Conservation (phyloP, 2,329 filamentous ascomycete genomes). For the Sporothrix globosa region DNA sequence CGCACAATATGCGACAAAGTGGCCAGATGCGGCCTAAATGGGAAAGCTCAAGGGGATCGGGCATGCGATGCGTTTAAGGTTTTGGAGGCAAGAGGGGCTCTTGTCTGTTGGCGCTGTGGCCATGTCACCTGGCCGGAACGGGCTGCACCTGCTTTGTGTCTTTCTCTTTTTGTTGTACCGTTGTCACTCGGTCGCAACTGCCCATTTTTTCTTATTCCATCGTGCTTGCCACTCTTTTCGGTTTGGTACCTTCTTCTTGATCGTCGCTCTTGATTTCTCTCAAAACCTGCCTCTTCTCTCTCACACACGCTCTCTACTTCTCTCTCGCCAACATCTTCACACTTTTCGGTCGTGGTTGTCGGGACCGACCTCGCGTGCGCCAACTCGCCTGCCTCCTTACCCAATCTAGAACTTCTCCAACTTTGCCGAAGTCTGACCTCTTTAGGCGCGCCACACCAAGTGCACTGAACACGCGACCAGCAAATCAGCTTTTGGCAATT, state of each 20-base stretch:
- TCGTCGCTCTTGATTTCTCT: background rate
- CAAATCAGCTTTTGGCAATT: constrained; percentile 22
- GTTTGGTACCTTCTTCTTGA: background rate
- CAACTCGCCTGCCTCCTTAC: background rate
- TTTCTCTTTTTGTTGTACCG: background rate
- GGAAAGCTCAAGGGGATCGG: background rate
- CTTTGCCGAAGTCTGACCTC: constrained; percentile 11
- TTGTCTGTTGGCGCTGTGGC: constrained; percentile 15
- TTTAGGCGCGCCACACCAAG: constrained; percentile 23
- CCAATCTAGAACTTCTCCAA: constrained; percentile 22
- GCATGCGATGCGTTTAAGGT: background rate
- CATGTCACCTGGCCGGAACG: background rate
- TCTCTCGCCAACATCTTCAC: background rate
- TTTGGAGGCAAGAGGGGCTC: constrained; percentile 6
- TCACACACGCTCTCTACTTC: background rate
- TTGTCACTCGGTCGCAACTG: background rate
- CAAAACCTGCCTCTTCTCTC: background rate
- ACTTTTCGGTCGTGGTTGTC: background rate
- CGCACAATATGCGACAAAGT: background rate
- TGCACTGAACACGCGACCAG: constrained; percentile 6
- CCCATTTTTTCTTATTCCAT: background rate
- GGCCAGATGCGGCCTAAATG: constrained; percentile 4
- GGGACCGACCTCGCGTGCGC: constrained; percentile 17
- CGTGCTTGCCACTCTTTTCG: background rate
- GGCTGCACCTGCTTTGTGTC: background rate